These are phyloP conservation scores for Sarocladiaceae sp. DNA, from an alignment of 2,329 filamentous ascomycete genomes.

Conservation along the genomic window DNA sequence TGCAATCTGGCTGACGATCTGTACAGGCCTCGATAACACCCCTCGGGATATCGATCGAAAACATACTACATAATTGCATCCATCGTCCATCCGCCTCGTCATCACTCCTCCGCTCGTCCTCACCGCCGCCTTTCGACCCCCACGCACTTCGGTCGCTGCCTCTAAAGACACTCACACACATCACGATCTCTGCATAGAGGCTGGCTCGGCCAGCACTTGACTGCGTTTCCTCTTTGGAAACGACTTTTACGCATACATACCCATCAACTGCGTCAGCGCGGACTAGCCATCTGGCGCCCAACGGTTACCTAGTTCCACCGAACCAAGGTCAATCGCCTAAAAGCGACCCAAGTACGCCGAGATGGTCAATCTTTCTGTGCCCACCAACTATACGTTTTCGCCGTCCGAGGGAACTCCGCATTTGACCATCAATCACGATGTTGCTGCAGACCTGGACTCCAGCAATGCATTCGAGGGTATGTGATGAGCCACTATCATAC, in stretches of 20 bases:
- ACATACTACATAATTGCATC: background rate
- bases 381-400: constrained; percentile 77
- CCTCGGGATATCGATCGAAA: constrained; percentile 18
- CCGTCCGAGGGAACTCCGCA: constrained; percentile 80
- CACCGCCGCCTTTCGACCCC: constrained; percentile 12
- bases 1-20: constrained; percentile 9
- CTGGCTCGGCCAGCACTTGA: constrained; percentile 8
- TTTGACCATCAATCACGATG: constrained; percentile 94
- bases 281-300: too few species aligned
- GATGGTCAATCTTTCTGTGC: constrained; percentile 81
- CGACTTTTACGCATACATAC: too few species aligned
- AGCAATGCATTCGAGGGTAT: constrained; percentile 92
- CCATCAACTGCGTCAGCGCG: too few species aligned
- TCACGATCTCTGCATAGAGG: constrained; percentile 10
- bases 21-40: constrained; percentile 58
- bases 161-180: constrained; percentile 16
- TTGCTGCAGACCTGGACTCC: constrained; percentile 87
- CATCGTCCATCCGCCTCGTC: background rate
- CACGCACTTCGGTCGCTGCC: background rate
- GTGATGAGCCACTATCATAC: constrained; percentile 14
- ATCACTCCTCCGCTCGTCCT: constrained; percentile 11
- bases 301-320: too few species aligned
- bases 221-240: background rate
- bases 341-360: background rate
- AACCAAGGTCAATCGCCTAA: background rate